These are phyloP conservation scores for Lojkania enalia DNA, from an alignment of 2,329 filamentous ascomycete genomes.

Conservation along the genomic window DNA sequence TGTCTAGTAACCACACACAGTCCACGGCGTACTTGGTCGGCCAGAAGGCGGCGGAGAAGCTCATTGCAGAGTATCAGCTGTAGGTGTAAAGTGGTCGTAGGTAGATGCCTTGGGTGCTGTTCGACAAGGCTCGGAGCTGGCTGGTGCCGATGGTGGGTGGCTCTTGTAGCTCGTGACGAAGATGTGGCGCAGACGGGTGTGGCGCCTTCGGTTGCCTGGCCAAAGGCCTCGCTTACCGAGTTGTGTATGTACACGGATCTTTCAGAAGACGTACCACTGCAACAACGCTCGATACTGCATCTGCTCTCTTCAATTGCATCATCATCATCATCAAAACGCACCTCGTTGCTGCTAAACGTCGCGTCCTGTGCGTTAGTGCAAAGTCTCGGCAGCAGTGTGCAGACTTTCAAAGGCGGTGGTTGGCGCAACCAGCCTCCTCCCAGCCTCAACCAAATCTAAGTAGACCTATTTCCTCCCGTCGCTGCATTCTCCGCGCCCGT, in stretches of 20 bases:
- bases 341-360: not conserved
- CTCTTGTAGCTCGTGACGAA: no score
- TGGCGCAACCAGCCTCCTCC: conserved; percentile 30
- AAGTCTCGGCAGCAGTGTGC: conserved; percentile 15
- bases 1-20: conserved; percentile 37
- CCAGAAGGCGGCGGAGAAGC: conserved; percentile 38
- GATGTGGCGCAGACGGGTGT: no score
- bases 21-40: conserved; percentile 41
- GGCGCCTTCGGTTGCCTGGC: no score
- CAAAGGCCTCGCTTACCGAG: not conserved
- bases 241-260: no score
- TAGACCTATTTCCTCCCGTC: conserved; percentile 36
- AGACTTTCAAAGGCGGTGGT: conserved; percentile 20
- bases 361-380: not conserved
- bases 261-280: no score
- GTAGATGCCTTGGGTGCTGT: no score
- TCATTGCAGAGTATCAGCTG: conserved; percentile 35
- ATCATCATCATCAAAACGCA: not conserved
- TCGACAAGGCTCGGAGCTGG: no score
- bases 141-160: no score
- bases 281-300: not conserved
- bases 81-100: no score
- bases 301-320: conserved; percentile 2
- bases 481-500: conserved; percentile 9
- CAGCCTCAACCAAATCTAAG: conserved; percentile 34